A percentile compares a stretch with the other conserved stretches of the same genome.
These are phyloP conservation scores for Alopecurus myosuroides DNA, from an alignment of 176 grass and related monocot genomes.

Conservation along the genomic window DNA sequence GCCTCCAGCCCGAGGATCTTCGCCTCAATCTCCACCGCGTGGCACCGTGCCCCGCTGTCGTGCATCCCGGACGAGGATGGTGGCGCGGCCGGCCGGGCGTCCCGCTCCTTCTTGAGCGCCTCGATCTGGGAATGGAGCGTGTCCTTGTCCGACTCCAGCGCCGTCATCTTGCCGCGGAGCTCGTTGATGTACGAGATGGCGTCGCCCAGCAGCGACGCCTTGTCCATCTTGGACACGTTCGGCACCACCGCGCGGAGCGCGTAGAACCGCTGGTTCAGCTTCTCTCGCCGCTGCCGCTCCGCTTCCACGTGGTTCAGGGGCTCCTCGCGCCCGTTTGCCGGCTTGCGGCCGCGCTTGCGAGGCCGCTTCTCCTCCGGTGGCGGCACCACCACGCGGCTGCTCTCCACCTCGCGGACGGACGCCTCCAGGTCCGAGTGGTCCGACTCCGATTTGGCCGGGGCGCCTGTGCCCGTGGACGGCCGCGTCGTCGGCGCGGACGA, in stretches of 20 bases:
- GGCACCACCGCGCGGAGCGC: slow-evolving; percentile 92
- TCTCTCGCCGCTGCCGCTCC: slow-evolving; percentile 92
- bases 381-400: slow-evolving; percentile 68
- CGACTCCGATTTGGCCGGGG: slow-evolving; percentile 66
- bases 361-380: slow-evolving; percentile 88
- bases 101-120: slow-evolving; percentile 65
- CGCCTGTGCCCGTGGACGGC: slow-evolving; percentile 43
- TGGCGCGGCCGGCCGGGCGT: slow-evolving; percentile 33
- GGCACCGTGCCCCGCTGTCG: slow-evolving; percentile 43
- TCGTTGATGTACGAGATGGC: slow-evolving; percentile 97
- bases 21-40: slow-evolving; percentile 80
- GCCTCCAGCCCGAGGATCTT: slow-evolving; percentile 75
- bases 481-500: slow-evolving; percentile 52
- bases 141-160: slow-evolving; percentile 63
- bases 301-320: slow-evolving; percentile 95
- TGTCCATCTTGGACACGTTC: slow-evolving; percentile 99
- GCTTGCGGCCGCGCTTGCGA: slow-evolving; percentile 87
- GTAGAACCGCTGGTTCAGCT: slow-evolving; percentile 99
- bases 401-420: slow-evolving; percentile 85
- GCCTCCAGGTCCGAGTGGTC: slow-evolving; percentile 92
- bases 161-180: slow-evolving; percentile 61
- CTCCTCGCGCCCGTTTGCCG: slow-evolving; percentile 94
- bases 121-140: slow-evolving; percentile 61
- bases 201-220: slow-evolving; percentile 90
- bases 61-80: slow-evolving; percentile 1